phyloP scores from a whole-genome alignment of 1,284 basidiomycete genomes.

The Inonotus hispidus region DNA sequence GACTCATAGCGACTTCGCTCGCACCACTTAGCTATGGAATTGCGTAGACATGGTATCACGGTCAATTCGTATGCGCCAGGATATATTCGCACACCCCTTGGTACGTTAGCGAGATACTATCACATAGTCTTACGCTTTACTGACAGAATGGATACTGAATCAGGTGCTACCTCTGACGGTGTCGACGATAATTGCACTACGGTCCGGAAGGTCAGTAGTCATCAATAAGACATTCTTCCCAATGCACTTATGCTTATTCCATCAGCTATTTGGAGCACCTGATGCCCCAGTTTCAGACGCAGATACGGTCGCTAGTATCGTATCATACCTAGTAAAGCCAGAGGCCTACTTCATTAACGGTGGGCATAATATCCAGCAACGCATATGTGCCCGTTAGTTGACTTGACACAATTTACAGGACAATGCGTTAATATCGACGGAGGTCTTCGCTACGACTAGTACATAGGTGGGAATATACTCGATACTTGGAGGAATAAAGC shows the following conservation, averaged over 20 bases:
- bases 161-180: background rate
- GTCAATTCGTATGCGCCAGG: slow-evolving; percentile 14
- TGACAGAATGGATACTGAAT: background rate
- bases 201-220: background rate
- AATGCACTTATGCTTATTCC: background rate
- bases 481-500: too few species aligned
- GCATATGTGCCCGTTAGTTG: background rate
- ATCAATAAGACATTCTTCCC: background rate
- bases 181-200: background rate
- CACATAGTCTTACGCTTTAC: background rate
- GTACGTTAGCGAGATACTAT: background rate
- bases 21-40: slow-evolving; percentile 15
- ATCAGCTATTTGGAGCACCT: background rate
- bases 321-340: slow-evolving; percentile 8
- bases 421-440: slow-evolving; percentile 13
- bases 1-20: background rate
- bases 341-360: slow-evolving; percentile 13
- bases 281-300: background rate
- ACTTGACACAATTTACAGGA: background rate
- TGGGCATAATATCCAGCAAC: background rate
- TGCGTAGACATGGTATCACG: slow-evolving; percentile 17
- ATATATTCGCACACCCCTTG: background rate
- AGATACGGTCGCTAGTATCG: slow-evolving; percentile 10
- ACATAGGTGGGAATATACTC: background rate
- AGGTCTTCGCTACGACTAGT: slow-evolving; percentile 1